Base-by-base conservation (phyloP, 2,329 filamentous ascomycete species). In the Colletotrichum sp. region DNA sequence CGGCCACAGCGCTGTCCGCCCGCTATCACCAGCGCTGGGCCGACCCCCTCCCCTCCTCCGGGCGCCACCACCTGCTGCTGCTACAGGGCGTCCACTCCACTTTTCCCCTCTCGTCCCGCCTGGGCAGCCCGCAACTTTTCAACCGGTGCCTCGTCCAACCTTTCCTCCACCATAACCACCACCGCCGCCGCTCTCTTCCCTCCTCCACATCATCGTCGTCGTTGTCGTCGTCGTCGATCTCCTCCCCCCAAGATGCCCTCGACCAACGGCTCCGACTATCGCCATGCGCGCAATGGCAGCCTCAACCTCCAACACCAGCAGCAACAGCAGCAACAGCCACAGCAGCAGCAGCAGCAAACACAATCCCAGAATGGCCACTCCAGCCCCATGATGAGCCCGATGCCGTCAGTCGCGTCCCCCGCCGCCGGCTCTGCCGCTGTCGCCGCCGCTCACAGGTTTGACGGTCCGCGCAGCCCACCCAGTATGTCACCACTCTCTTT, bases 401-500 rank as follows among this genome's bases (percentile, higher is more conserved):
- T 85, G 80, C 36, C 81, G 79, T 81, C 85, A 72, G 48, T 55
- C 55, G 57, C 74, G 36, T 79, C 81, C 13, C 30, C 72, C 22
- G 68, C 72, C 13, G 32, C 68, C 32, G 68, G 39, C 28, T 55
- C 63, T 34, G 68, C 36, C 60, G 55, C 67, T 27, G 39, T 48
- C 39, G 39, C 39, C 39, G 59, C 27, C 60, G 27, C 57, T 60
- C 25, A 82, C 78, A 83, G 90, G 79, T 91, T 92, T 81, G 91
- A 92, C 74, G 90, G 90, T 77, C 90, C 91, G 63, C 86, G 91
- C 80, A 93, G 91, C 83, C 91, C 91, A 78, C 91, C 91, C 32
- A 92, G 91, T 91, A 87, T 83, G 89, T 89, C 63, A 39, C 59
- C 77, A n/a, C 72, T 44, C 19, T 39, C 28, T 55, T 6, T 27